Percentiles rank a stretch among this genome's conserved stretches.
Evolutionary conservation across 2,329 filamentous ascomycete genomes (phyloP).

Genomic region (Diaporthe vaccinii): DNA sequence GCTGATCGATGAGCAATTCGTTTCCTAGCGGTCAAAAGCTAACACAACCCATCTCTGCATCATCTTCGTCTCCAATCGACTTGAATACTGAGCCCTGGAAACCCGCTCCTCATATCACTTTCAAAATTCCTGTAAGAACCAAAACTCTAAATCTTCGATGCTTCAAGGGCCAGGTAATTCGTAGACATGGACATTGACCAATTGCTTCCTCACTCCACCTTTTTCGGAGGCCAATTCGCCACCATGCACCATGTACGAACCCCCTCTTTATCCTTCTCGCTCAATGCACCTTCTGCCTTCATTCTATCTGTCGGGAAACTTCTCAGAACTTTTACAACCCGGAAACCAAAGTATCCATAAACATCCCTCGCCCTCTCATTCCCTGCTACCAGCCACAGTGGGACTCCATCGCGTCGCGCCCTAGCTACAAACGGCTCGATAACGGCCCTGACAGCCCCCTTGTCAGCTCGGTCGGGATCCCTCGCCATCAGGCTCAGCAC

Average conservation of each 20-base stretch:
- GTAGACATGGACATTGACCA: too few relatives aligned
- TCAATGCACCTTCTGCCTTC: not conserved
- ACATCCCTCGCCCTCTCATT: slow-evolving; percentile 25
- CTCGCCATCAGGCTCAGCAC: slow-evolving; percentile 24
- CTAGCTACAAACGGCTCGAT: slow-evolving; percentile 11
- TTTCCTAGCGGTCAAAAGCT: not conserved
- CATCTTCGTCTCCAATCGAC: not conserved
- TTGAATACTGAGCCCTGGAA: too few relatives aligned
- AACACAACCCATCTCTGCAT: not conserved
- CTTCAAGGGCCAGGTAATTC: not conserved
- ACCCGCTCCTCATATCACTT: not conserved
- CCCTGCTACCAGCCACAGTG: slow-evolving; percentile 21
- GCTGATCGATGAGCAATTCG: not conserved
- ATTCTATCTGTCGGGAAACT: slow-evolving; percentile 2
- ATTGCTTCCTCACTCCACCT: not conserved
- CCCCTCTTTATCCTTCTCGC: not conserved
- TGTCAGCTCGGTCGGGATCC: slow-evolving; percentile 20
- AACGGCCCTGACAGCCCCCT: slow-evolving; percentile 28
- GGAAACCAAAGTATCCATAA: slow-evolving; percentile 26
- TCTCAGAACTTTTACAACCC: slow-evolving; percentile 22
- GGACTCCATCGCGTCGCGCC: not conserved
- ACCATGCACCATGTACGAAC: slow-evolving; percentile 29
- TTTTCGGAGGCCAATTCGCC: slow-evolving; percentile 21
- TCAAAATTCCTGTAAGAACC: not conserved
- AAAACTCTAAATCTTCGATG: not conserved